Conservation (phyloP, 768 basidiomycete species). For the Xerocomus brunneocitrinus region DNA sequence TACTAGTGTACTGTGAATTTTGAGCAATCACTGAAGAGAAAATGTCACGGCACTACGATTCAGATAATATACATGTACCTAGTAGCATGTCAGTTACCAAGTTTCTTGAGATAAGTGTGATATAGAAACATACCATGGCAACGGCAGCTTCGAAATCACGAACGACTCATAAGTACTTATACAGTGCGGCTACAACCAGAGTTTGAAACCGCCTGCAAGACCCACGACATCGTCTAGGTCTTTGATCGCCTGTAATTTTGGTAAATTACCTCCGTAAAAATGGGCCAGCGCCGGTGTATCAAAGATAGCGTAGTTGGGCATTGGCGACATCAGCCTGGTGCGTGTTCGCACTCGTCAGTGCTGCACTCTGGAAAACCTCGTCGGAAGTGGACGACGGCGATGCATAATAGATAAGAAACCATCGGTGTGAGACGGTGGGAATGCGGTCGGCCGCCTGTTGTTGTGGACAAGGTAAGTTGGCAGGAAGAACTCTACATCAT, state of each 20-base stretch:
- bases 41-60: no score
- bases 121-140: no score
- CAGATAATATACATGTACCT: no score
- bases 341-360: constrained; percentile 31
- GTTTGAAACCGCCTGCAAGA: constrained; percentile 49
- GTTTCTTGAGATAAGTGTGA: no score
- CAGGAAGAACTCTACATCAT: constrained; percentile 47
- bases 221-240: constrained; percentile 40
- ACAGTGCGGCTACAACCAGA: constrained; percentile 16
- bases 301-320: constrained; percentile 51
- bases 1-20: no score
- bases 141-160: no score
- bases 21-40: no score
- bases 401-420: constrained; percentile 36
- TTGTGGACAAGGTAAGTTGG: constrained; percentile 36
- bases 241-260: constrained; percentile 22
- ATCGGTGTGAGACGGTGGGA: constrained; percentile 36
- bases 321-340: constrained; percentile 35
- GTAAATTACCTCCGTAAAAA: constrained; percentile 43
- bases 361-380: constrained; percentile 31
- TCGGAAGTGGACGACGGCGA: neutral
- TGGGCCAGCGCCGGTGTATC: constrained; percentile 43
- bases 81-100: no score
- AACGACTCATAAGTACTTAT: neutral
- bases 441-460: constrained; percentile 34